Evolutionary conservation across 768 basidiomycete species (phyloP), one percentile per base, ranked within the genome.

Genomic region (Mycena leptocephala): DNA sequence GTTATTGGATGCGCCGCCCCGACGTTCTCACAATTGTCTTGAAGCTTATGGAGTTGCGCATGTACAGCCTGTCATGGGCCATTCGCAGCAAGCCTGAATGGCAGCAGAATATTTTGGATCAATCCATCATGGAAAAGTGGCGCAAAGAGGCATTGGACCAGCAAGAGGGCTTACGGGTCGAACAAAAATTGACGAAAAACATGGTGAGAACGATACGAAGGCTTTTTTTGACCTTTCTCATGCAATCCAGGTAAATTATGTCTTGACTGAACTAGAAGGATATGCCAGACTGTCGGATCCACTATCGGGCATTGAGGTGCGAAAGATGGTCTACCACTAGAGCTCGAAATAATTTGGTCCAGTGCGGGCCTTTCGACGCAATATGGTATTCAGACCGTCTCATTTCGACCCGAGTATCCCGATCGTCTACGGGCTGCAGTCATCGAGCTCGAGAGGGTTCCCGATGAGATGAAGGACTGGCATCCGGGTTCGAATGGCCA

Each of bases 41-140:
- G 13, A 64, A 77, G 76, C 58, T 77, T 8, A 68, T 72, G 33
- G 79, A 79, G 39, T 33, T 79, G 24, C 68, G 74, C 24, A 79
- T 79, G 79, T 79, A 75, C 35, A 70, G 24, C 5, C 26, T 79
- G 8, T 79, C 78, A 3, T 76, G 70, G 76, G 73, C 76, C 5
- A 74, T 79, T 46, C 72, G 76, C 39, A 64, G 66, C 53, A 79
- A 79, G 41, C 70, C 74, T 7, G 66, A 74, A 6, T 79, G 76
- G 79, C 66, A 65, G 28, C 55, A 51, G 3, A 79, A 79, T 41
- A 76, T 76, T 22, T 28, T 28, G 5, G 71, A 79, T 28, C 46
- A 66, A 5, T 28, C 30, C 2, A 74, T 79, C n/a, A 11, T 75
- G 32, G 74, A 66, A n/a, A 79, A 77, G 26, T 79, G 76, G 76